phyloP scores from a whole-genome alignment of 805 yeast species.

The Wickerhamiella kurtzmanii region DNA sequence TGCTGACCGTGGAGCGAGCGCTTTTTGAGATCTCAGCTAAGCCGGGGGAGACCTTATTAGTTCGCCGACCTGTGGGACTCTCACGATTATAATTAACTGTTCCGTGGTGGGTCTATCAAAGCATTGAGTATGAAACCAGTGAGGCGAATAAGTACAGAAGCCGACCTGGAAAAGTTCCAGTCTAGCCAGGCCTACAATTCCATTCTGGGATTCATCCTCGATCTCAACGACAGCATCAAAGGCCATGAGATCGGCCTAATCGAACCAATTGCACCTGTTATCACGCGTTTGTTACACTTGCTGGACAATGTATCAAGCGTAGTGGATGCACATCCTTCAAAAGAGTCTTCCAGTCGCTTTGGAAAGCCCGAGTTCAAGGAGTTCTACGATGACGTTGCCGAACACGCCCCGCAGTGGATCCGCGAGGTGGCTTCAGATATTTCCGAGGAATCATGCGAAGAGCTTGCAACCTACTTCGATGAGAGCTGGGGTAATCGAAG shows the following conservation, averaged over 20 bases:
- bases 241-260: conserved; percentile 45
- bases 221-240: conserved; percentile 48
- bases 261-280: conserved; percentile 23
- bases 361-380: conserved; percentile 83
- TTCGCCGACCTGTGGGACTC: too few relatives aligned
- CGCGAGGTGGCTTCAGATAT: conserved; percentile 6
- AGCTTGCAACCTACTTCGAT: conserved; percentile 43
- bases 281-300: conserved; percentile 28
- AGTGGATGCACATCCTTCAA: conserved; percentile 51
- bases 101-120: too few relatives aligned
- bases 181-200: conserved; percentile 36
- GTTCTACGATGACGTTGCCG: conserved; percentile 54
- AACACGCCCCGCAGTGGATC: conserved; percentile 20
- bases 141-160: conserved; percentile 38
- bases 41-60: too few relatives aligned
- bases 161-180: conserved; percentile 53
- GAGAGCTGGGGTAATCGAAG: conserved; percentile 75
- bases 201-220: conserved; percentile 41
- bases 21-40: not conserved
- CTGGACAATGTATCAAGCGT: conserved; percentile 35
- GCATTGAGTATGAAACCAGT: not conserved
- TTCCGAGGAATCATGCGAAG: conserved; percentile 20
- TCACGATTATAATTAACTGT: too few relatives aligned
- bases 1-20: too few relatives aligned
- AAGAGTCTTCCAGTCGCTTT: conserved; percentile 59